Evolutionary conservation across 257 asterid species (phyloP).

Genomic region (Solanum chilense): DNA sequence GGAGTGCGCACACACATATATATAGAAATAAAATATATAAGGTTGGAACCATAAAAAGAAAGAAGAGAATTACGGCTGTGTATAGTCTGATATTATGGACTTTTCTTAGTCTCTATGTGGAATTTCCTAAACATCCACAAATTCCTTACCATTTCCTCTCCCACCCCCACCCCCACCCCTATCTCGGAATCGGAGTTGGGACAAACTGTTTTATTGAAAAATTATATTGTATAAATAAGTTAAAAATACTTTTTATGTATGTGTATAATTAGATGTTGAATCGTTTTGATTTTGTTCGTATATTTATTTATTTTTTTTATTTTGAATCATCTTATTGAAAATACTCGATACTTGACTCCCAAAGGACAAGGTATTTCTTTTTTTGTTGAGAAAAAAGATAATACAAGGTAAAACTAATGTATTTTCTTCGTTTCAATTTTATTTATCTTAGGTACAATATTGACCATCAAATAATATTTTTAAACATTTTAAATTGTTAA

Average conservation of each 20-base stretch:
- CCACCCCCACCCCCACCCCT: neutral
- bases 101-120: neutral
- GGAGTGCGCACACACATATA: neutral
- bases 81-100: conserved; percentile 2
- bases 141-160: neutral
- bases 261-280: neutral
- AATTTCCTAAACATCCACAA: neutral
- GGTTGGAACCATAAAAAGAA: neutral
- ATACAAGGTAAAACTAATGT: neutral
- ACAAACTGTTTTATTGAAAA: neutral
- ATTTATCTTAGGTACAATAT: too few relatives aligned
- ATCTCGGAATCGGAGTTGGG: neutral
- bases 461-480: too few relatives aligned
- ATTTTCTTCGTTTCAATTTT: too few relatives aligned
- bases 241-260: neutral
- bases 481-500: neutral
- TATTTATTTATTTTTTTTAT: neutral
- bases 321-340: neutral
- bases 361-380: neutral
- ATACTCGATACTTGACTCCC: neutral
- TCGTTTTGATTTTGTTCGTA: neutral
- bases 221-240: neutral
- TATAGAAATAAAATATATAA: neutral
- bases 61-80: neutral
- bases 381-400: neutral